A percentile compares a stretch with the other conserved stretches of the same genome.
phyloP scores from a whole-genome alignment of 768 basidiomycete species.

The Leccinum broughii region DNA sequence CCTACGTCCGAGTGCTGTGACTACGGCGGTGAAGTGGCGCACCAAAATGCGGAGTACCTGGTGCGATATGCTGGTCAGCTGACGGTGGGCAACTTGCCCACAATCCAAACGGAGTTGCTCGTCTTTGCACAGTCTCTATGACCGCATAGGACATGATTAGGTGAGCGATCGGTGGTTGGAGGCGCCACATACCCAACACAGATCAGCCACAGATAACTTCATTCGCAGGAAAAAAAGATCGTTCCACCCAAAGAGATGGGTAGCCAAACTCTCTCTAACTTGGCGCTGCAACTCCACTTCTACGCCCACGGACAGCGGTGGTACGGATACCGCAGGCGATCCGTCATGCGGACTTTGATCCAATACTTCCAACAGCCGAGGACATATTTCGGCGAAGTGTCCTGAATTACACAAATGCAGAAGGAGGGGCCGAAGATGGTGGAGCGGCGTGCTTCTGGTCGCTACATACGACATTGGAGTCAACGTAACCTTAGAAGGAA shows the following conservation, averaged over 20 bases:
- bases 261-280: slow-evolving; percentile 52
- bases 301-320: slow-evolving; percentile 28
- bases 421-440: slow-evolving; percentile 33
- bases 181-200: slow-evolving; percentile 41
- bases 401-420: slow-evolving; percentile 38
- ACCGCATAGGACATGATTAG: slow-evolving; percentile 28
- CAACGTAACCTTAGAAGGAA: slow-evolving; percentile 9
- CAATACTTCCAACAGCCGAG: slow-evolving; percentile 49
- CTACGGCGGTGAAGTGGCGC: slow-evolving; percentile 53
- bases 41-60: slow-evolving; percentile 55
- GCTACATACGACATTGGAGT: slow-evolving; percentile 16
- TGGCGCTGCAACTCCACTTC: slow-evolving; percentile 41
- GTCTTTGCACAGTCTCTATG: slow-evolving; percentile 51
- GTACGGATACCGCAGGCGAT: slow-evolving; percentile 36
- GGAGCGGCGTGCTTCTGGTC: slow-evolving; percentile 26
- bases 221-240: slow-evolving; percentile 53
- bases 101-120: slow-evolving; percentile 44
- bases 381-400: slow-evolving; percentile 39
- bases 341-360: slow-evolving; percentile 32
- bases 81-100: slow-evolving; percentile 50
- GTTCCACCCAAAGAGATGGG: slow-evolving; percentile 65
- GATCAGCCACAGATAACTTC: slow-evolving; percentile 48
- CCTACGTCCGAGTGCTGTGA: slow-evolving; percentile 47
- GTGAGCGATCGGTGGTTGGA: slow-evolving; percentile 14
- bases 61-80: slow-evolving; percentile 54